Base-by-base conservation (phyloP, 225 moss, liverwort and hornwort genomes). In the Lunularia cruciata region DNA sequence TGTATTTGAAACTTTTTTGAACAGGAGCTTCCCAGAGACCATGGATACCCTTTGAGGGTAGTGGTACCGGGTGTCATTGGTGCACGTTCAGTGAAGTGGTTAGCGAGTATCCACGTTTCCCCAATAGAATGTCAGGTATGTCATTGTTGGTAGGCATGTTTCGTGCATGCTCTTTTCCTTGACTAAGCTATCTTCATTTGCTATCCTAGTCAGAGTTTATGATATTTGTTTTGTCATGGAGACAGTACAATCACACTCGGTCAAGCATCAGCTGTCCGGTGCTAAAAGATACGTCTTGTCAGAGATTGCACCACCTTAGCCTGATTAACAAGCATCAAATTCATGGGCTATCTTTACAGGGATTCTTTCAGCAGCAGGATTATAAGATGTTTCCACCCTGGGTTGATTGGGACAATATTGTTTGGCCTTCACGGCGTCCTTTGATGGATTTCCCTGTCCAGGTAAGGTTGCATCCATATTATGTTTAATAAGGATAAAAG, bases 381-480 rank as follows among this genome's bases (percentile, higher is more conserved):
- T 92, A 92, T 72, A 92, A 90, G 80, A 90, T 92, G 82, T 92
- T 90, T 58, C 82, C 85, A 52, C 90, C 92, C 3, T 83, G 78
- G 78, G 79, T 90, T 73, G 83, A 92, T 73, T 92, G 88, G 90
- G 58, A 88, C 73, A 90, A 88, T 68, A 82, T 92, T 40, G 77
- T 88, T 42, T 92, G 86, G 92, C 36, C 86, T 56, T 86, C 92
- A 31, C 81, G 90, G 30, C 78, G 85, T 47, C 85, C 88, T 25
- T 72, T 88, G 52, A 89, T 89, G 89, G 89, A 89, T 60, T 92
- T 92, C 65, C 89, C 89, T 73, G 82, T 92, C 23, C 85, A 86
- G 78, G 91, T 88, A 73, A 42, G n/a, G n/a, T n/a, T n/a, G n/a
- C n/a, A 8, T 31, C 47, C 75, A 58, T n/a, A n/a, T n/a, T 38